These are phyloP conservation scores for Diaporthe velutina DNA, from an alignment of 2,329 filamentous ascomycete species.

Conservation along the genomic window DNA sequence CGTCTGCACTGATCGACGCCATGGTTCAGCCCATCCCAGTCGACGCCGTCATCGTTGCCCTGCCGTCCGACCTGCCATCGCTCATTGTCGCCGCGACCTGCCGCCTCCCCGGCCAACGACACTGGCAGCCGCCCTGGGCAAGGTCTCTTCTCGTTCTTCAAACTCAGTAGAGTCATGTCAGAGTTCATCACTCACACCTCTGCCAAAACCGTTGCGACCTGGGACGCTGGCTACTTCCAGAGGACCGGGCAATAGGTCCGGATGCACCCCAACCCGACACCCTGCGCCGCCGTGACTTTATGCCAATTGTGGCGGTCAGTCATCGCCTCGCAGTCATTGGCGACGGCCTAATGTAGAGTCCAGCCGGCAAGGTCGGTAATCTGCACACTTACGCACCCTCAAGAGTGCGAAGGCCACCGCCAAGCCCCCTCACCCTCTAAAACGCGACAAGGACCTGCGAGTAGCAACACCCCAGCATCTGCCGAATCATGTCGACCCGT, in stretches of 20 bases:
- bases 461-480: background rate
- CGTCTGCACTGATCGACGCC: constrained; percentile 19
- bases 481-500: background rate
- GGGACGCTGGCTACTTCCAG: constrained; percentile 3
- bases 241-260: background rate
- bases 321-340: background rate
- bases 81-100: background rate
- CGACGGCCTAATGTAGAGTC: background rate
- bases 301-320: constrained; percentile 21
- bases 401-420: background rate
- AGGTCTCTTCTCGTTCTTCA: background rate
- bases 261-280: background rate
- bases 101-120: background rate
- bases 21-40: constrained; percentile 23
- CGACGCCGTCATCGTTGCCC: constrained; percentile 24
- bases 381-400: background rate
- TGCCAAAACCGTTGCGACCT: background rate
- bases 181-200: constrained; percentile 14
- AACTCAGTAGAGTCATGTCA: constrained; percentile 28
- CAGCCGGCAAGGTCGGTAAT: constrained; percentile 8
- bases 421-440: background rate
- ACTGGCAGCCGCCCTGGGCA: background rate
- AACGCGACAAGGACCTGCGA: background rate
- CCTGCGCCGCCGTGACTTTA: background rate
- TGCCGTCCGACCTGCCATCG: constrained; percentile 2